A percentile compares a stretch with the other conserved stretches of the same genome.
Conservation (phyloP, 2,329 filamentous ascomycete species). For the Fusarium sp. region DNA sequence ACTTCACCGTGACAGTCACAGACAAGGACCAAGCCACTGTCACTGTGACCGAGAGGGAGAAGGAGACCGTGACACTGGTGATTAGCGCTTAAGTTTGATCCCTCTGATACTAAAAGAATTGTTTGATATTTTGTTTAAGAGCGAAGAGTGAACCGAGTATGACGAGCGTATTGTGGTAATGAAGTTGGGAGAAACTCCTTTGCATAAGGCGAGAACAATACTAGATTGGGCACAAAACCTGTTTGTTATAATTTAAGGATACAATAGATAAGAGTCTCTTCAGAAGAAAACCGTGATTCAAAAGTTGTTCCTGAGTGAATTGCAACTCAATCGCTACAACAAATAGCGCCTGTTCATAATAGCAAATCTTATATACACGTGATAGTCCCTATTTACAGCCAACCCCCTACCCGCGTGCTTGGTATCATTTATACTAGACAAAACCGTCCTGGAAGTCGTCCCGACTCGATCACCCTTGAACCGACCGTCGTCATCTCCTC, state of each 20-base stretch:
- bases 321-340: background rate
- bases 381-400: conserved; percentile 13
- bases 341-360: background rate
- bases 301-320: background rate
- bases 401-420: conserved; percentile 6
- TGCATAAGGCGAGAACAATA: conserved; percentile 8
- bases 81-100: conserved; percentile 42
- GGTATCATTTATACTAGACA: conserved; percentile 20
- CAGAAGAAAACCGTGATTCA: conserved; percentile 7
- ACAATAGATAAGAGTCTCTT: background rate
- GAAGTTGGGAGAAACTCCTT: conserved; percentile 30
- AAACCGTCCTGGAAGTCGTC: conserved; percentile 23
- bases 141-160: background rate
- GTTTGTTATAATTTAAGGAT: background rate
- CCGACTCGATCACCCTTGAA: conserved; percentile 21
- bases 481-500: conserved; percentile 21
- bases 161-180: conserved; percentile 38
- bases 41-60: conserved; percentile 53
- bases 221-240: conserved; percentile 1
- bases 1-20: conserved; percentile 56
- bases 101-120: background rate
- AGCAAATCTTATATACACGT: conserved; percentile 4
- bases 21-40: conserved; percentile 50
- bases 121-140: conserved; percentile 1
- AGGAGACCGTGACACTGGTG: conserved; percentile 52